Conservation (phyloP, 1,139 yeast species). For the Hansenula lynferdii region DNA sequence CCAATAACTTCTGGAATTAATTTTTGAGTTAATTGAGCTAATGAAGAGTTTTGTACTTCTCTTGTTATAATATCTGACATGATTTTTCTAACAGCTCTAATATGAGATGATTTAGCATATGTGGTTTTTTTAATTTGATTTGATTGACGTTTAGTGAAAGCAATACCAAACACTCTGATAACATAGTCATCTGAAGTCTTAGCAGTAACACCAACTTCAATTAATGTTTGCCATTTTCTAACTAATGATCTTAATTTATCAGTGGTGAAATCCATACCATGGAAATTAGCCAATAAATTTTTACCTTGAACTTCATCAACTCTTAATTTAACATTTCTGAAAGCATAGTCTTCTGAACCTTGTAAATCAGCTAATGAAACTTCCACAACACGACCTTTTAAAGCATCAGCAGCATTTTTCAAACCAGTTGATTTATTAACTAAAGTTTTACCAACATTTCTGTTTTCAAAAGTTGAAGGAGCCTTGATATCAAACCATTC, state of each 20-base stretch:
- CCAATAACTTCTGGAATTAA: constrained; percentile 85
- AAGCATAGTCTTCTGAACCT: constrained; percentile 85
- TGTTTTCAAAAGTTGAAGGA: constrained; percentile 85
- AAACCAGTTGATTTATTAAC: constrained; percentile 90
- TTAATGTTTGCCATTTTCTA: constrained; percentile 87
- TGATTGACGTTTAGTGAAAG: constrained; percentile 82
- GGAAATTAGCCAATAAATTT: constrained; percentile 87
- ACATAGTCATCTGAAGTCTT: constrained; percentile 86
- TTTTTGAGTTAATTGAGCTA: constrained; percentile 79
- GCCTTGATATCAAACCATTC: constrained; percentile 93
- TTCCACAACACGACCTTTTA: constrained; percentile 84
- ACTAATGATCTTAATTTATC: constrained; percentile 85
- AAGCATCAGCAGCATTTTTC: constrained; percentile 83
- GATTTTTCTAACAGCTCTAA: constrained; percentile 77
- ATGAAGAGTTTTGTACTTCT: constrained; percentile 75
- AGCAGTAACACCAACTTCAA: constrained; percentile 83
- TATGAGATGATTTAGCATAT: constrained; percentile 81
- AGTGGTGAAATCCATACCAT: constrained; percentile 84
- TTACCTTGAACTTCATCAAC: constrained; percentile 88
- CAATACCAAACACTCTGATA: constrained; percentile 78
- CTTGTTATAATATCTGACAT: constrained; percentile 77
- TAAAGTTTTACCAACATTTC: constrained; percentile 86
- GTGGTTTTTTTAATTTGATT: constrained; percentile 85
- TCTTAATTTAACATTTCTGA: constrained; percentile 81
- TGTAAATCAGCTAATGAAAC: constrained; percentile 81